Base-by-base conservation (phyloP, 495 filamentous ascomycete species). In the Aspergillus egyptiacus region DNA sequence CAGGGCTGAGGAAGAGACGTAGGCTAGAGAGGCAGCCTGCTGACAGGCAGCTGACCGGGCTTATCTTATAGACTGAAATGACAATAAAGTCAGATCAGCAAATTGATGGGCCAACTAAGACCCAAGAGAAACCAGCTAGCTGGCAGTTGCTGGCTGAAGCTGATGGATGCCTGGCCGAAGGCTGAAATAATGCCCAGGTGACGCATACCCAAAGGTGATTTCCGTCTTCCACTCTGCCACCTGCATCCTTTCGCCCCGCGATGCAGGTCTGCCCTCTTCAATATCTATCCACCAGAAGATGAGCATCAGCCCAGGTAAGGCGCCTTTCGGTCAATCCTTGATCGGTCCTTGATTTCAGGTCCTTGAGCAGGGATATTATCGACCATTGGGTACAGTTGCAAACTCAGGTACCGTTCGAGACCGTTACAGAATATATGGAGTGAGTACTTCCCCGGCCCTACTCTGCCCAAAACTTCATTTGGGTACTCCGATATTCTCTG, bases 61-160 rank as follows among this genome's bases (percentile, higher is more conserved):
- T 28, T 50, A 34, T 36, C 11, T 46, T 8, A 27, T 27, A 27
- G n/a, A n/a, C n/a, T n/a, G n/a, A n/a, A n/a, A n/a, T n/a, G n/a
- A n/a, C n/a, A n/a, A n/a, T n/a, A n/a, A n/a, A n/a, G n/a, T 18
- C n/a, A n/a, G n/a, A n/a, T n/a, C n/a, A n/a, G n/a, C n/a, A n/a
- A n/a, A n/a, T n/a, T n/a, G n/a, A n/a, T n/a, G n/a, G n/a, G n/a
- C n/a, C 24, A 25, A 14, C 40, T 27, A 14, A 47, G 13, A 4
- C 31, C 5, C 22, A 17, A 48, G 27, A 31, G 20, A 14, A n/a
- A 36, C 33, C n/a, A 11, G 5, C 9, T 18, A 45, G 22, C 24
- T 30, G 32, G 25, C 36, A 22, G 28, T 50, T 36, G 32, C 9
- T 40, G 32, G 15, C 31, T 40, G 15, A 6, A 4, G 18, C 4